Evolutionary conservation across 2,329 filamentous ascomycete genomes (phyloP), one percentile per base, ranked within the genome.

Genomic region (Cladosporium oxysporum): DNA sequence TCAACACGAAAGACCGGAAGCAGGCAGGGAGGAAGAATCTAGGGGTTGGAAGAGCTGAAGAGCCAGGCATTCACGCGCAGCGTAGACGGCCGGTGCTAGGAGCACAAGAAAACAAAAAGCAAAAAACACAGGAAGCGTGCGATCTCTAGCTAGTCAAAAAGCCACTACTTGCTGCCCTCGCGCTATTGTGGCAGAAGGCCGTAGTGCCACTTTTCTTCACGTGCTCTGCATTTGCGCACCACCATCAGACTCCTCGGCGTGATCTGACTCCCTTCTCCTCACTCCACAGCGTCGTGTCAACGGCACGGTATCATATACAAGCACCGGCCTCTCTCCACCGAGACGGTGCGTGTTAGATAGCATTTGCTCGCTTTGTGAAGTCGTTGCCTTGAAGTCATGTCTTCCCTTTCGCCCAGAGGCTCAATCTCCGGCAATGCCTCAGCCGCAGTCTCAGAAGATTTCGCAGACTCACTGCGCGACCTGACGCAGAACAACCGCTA

Each of bases 391-490:
- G 63, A 65, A 65, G 84, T 80, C 82, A 90, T 90, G 87, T 87
- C 87, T 79, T 83, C 84, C 67, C 69, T 68, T 65, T 76, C 75
- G 62, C 75, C 75, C 59, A 69, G 74, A 72, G 71, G 69, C 58
- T 76, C 75, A n/a, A 66, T 76, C 66, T 76, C 61, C 5, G 71
- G 83, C 83, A 71, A 77, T 82, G 70, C 83, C 66, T 89, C 91
- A 70, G 92, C 91, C 78, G 93, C 96, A 81, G 92, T 99, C 73
- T 93, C 93, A 69, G 91, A 94, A 79, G 95, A 98, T 81, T 99
- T 97, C 82, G 91, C 91, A 78, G 91, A 92, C 76, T 95, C 93
- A 64, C 84, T 99, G 77, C 91, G 96, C 81, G 94, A 97, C 79
- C 85, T 99, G 75, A 91, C 91, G 71, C 87, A 89, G 77, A 97